Evolutionary conservation across 2,329 filamentous ascomycete genomes (phyloP), one percentile per base, ranked within the genome.

Genomic region (Myotisia sp.): DNA sequence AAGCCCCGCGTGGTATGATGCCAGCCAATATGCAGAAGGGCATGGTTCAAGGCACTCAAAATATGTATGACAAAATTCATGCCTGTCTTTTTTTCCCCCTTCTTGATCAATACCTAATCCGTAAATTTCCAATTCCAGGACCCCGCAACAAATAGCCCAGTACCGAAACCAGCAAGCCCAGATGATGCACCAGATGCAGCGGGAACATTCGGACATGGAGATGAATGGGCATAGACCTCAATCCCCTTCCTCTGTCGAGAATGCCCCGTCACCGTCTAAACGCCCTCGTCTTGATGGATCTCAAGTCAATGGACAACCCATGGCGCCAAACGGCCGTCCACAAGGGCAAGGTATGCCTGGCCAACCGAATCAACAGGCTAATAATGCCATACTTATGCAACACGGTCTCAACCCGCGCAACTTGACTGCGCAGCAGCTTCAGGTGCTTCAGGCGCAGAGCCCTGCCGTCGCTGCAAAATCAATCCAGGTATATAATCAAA

Each of bases 181-280:
- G 47, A 71, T 72, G 55, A 77, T 85, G 59, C 76, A 76, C 37
- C 76, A 81, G 53, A 92, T 93, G 81, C 81, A 87, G 54, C 71
- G 84, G 40, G 84, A 92, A 49, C 80, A 82, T 35, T 87, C 83
- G 10, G 76, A 79, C 42, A 84, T 90, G 71, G 84, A 92, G 48
- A 79, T 79, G 56, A 83, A 79, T 58, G 80, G 79, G 40, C 76
- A 78, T 45, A 74, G 85, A 39, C 78, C 84, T 18, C 76, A 78
- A 38, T 93, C 87, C 21, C 87, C 87, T 5, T 75, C 76, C 33
- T 78, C 79, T 23, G 77, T 76, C 36, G 86, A 94, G 34, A 90
- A 90, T 50, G 85, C 83, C 17, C 84, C 85, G 3, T 95, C 87
- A 20, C 87, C 87, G 2, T 87, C 81, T 42, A 95, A 95, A 64